phyloP scores from a whole-genome alignment of 257 asterid genomes.

The Nicotiana obtusifolia region DNA sequence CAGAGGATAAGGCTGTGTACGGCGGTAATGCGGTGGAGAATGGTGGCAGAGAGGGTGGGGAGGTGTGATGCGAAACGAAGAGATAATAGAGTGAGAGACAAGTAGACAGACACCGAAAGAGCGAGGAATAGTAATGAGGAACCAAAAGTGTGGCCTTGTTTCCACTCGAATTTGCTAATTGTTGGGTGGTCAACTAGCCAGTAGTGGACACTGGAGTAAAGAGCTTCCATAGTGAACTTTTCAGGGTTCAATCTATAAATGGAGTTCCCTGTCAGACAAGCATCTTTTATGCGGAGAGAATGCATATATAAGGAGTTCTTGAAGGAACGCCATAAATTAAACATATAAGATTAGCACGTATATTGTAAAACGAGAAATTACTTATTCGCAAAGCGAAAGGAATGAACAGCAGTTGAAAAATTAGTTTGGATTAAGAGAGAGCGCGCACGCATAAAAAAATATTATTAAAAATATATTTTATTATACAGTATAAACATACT shows the following conservation, averaged over 20 bases:
- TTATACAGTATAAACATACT: too few species aligned
- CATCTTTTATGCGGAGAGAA: not conserved
- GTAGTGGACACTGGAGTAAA: conserved; percentile 36
- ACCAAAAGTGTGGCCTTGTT: conserved; percentile 46
- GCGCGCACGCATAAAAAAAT: too few species aligned
- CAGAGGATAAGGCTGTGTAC: conserved; percentile 64
- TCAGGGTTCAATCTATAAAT: too few species aligned
- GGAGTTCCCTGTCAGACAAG: not conserved
- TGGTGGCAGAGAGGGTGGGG: conserved; percentile 32
- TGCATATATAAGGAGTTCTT: not conserved
- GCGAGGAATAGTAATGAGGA: conserved; percentile 48
- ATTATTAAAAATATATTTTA: too few species aligned
- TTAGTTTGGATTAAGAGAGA: too few species aligned
- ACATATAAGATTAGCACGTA: too few species aligned
- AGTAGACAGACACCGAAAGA: conserved; percentile 50
- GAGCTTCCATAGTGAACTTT: conserved; percentile 26
- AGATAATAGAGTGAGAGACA: conserved; percentile 45
- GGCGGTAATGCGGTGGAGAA: conserved; percentile 64
- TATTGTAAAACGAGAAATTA: too few species aligned
- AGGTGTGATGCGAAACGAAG: conserved; percentile 23
- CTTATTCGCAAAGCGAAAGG: too few species aligned
- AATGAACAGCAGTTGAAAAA: too few species aligned
- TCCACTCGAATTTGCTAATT: conserved; percentile 65
- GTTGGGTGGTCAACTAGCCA: conserved; percentile 70
- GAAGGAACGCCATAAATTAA: too few species aligned